Conservation (phyloP, 2,329 filamentous ascomycete species). For the Trichophyton simii region DNA sequence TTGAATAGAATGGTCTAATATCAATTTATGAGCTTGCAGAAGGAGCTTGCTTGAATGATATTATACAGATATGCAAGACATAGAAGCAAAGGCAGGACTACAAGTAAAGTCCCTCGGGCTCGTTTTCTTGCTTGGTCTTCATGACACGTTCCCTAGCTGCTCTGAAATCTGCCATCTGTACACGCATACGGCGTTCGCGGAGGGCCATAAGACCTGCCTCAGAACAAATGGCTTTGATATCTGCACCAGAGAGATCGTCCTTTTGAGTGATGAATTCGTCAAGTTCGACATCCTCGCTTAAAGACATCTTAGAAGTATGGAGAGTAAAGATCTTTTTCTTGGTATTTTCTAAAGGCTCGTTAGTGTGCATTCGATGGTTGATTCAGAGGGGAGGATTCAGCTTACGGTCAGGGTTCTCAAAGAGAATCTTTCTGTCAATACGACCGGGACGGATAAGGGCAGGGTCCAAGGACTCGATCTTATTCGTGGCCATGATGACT, state of each 20-base stretch:
- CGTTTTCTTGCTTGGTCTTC: slow-evolving; percentile 97
- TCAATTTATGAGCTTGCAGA: neutral
- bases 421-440: slow-evolving; percentile 94
- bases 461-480: slow-evolving; percentile 95
- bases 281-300: slow-evolving; percentile 91
- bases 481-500: slow-evolving; percentile 99
- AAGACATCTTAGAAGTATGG: slow-evolving; percentile 96
- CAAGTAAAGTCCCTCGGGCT: slow-evolving; percentile 96
- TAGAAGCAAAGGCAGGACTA: slow-evolving; percentile 37
- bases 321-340: slow-evolving; percentile 96
- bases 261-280: slow-evolving; percentile 98
- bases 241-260: slow-evolving; percentile 90
- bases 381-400: slow-evolving; percentile 8
- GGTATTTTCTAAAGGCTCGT: slow-evolving; percentile 54
- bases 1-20: neutral
- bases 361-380: slow-evolving; percentile 12
- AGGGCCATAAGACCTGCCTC: slow-evolving; percentile 91
- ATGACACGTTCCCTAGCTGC: slow-evolving; percentile 84
- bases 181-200: slow-evolving; percentile 88
- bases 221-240: slow-evolving; percentile 98
- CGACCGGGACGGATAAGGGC: slow-evolving; percentile 91
- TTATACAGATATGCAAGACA: neutral
- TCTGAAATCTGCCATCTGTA: slow-evolving; percentile 97
- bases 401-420: slow-evolving; percentile 58
- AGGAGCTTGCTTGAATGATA: neutral